These are phyloP conservation scores for Lentithecium fluviatile DNA, from an alignment of 495 filamentous ascomycete species.

Conservation along the genomic window DNA sequence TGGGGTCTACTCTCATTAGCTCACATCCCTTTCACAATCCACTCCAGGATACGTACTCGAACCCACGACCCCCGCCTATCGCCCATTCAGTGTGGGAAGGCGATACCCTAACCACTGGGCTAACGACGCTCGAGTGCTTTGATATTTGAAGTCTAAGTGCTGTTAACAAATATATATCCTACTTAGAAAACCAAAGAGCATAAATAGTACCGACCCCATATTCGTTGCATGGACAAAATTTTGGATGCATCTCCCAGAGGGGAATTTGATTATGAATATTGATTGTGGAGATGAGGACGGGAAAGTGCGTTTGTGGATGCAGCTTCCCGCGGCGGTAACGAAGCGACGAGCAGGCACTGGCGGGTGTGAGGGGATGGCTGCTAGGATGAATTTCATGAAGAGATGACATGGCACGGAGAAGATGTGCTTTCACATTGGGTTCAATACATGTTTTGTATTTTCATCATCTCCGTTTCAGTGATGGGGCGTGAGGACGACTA, in stretches of 20 bases:
- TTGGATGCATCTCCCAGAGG: too few species aligned
- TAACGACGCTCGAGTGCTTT: slow-evolving; percentile 19
- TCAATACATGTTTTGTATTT: too few species aligned
- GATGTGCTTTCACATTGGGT: too few species aligned
- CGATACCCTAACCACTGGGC: slow-evolving; percentile 38
- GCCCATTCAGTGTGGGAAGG: slow-evolving; percentile 23
- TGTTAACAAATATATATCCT: background rate
- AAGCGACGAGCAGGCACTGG: background rate
- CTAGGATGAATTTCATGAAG: background rate
- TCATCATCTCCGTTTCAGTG: too few species aligned
- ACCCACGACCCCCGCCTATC: slow-evolving; percentile 34
- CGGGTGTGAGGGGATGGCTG: background rate
- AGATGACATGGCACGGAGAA: background rate
- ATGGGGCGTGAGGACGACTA: too few species aligned
- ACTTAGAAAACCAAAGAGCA: too few species aligned
- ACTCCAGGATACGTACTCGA: slow-evolving; percentile 9
- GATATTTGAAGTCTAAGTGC: background rate
- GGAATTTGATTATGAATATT: too few species aligned
- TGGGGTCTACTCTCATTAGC: background rate
- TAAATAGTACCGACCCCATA: too few species aligned
- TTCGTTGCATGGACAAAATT: too few species aligned
- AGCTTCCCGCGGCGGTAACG: slow-evolving; percentile 11
- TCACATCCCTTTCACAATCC: background rate
- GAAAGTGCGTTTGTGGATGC: slow-evolving; percentile 16
- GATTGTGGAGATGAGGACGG: slow-evolving; percentile 3